A percentile compares a stretch with the other conserved stretches of the same genome.
Conservation (phyloP, 2,329 filamentous ascomycete species). For the Verticillium nonalfalfae region DNA sequence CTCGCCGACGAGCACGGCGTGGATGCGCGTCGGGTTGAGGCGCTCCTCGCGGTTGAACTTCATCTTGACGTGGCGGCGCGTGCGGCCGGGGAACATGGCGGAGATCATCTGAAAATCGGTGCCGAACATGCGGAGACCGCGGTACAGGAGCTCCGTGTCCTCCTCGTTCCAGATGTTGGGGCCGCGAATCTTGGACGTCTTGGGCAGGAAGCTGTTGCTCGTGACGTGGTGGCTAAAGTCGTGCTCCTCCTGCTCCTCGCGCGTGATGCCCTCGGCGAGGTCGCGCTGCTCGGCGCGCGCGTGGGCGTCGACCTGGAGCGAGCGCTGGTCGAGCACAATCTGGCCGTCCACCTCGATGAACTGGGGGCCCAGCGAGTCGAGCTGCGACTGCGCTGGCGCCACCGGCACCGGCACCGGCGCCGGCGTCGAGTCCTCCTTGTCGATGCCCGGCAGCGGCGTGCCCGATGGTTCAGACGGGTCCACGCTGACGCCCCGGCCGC, state of each 20-base stretch:
- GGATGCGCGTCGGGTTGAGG: slow-evolving; percentile 56
- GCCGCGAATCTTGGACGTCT: slow-evolving; percentile 53
- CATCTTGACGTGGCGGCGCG: slow-evolving; percentile 68
- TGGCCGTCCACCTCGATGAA: slow-evolving; percentile 65
- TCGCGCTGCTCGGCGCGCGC: slow-evolving; percentile 46
- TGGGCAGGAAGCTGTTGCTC: slow-evolving; percentile 56
- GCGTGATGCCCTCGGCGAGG: slow-evolving; percentile 38
- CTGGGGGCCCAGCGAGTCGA: slow-evolving; percentile 35
- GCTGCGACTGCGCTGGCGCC: background rate
- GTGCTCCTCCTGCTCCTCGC: slow-evolving; percentile 67
- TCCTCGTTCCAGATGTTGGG: slow-evolving; percentile 64
- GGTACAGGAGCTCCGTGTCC: slow-evolving; percentile 71
- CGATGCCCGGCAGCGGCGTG: background rate
- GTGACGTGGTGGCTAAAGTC: slow-evolving; percentile 70
- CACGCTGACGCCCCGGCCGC: background rate
- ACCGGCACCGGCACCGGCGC: background rate
- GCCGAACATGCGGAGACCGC: slow-evolving; percentile 68
- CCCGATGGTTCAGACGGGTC: background rate
- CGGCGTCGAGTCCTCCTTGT: background rate
- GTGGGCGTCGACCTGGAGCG: slow-evolving; percentile 63
- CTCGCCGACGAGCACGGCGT: slow-evolving; percentile 54
- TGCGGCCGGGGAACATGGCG: slow-evolving; percentile 67
- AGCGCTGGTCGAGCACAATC: slow-evolving; percentile 64
- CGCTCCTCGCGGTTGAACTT: slow-evolving; percentile 80
- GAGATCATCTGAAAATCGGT: slow-evolving; percentile 79